Evolutionary conservation across 2,329 filamentous ascomycete species (phyloP).

Genomic region (Emericellopsis cladophorae): DNA sequence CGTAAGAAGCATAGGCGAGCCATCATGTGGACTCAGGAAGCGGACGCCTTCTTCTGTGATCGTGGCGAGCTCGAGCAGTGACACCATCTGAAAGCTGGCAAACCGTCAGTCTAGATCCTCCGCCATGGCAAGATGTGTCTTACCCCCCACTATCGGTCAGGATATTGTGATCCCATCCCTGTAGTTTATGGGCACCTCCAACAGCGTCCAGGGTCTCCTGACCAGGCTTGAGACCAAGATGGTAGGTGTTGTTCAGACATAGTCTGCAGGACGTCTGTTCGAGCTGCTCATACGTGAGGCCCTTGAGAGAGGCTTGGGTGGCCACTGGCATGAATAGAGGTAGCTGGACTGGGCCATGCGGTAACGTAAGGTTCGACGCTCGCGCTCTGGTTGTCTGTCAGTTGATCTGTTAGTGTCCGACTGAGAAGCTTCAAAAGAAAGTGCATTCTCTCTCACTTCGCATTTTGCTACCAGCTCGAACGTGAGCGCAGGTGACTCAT

Average conservation of each 20-base stretch:
- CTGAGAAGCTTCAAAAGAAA: constrained; percentile 3
- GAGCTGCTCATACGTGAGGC: constrained; percentile 82
- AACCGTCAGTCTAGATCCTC: background rate
- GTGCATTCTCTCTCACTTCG: constrained; percentile 49
- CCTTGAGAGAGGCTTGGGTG: constrained; percentile 91
- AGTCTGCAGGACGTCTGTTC: constrained; percentile 80
- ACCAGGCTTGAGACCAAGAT: constrained; percentile 87
- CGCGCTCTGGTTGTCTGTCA: constrained; percentile 82
- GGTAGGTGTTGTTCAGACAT: constrained; percentile 97
- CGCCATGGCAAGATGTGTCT: constrained; percentile 9
- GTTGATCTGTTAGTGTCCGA: background rate
- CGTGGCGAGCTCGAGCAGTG: constrained; percentile 79
- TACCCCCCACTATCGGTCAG: constrained; percentile 70
- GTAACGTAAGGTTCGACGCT: constrained; percentile 74
- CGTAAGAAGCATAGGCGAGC: constrained; percentile 88
- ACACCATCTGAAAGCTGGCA: constrained; percentile 93
- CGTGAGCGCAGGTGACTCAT: constrained; percentile 53
- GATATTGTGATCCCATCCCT: constrained; percentile 92
- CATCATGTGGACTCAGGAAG: constrained; percentile 94
- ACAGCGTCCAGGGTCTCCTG: constrained; percentile 78
- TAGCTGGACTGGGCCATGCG: constrained; percentile 81
- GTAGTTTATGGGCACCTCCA: constrained; percentile 86
- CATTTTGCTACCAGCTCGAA: constrained; percentile 70
- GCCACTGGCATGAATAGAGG: constrained; percentile 98
- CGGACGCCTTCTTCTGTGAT: constrained; percentile 93